Percentiles rank a stretch among this genome's conserved stretches.
phyloP scores from a whole-genome alignment of 1,139 yeast species.

The Pichia terricola region DNA sequence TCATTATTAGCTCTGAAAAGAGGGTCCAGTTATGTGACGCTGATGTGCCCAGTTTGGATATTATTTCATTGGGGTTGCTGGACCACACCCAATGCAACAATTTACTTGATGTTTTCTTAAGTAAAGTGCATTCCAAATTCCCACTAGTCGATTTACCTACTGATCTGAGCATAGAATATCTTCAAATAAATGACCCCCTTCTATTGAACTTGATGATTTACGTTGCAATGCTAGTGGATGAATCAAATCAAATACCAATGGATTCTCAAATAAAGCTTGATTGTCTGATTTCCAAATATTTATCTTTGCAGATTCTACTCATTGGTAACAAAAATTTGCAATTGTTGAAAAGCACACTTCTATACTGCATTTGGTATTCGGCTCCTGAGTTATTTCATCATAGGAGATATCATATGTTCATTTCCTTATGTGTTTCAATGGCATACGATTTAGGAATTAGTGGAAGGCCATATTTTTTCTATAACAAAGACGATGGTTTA shows the following conservation, averaged over 20 bases:
- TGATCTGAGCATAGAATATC: conserved; percentile 33
- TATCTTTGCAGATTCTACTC: conserved; percentile 56
- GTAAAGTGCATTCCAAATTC: conserved; percentile 31
- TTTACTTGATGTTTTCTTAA: conserved; percentile 36
- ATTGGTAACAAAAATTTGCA: conserved; percentile 68
- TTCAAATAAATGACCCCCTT: conserved; percentile 47
- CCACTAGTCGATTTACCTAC: conserved; percentile 49
- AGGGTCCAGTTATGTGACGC: conserved; percentile 29
- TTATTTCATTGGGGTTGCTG: conserved; percentile 39
- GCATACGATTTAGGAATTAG: conserved; percentile 70
- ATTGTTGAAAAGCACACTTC: conserved; percentile 49
- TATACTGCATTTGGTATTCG: conserved; percentile 71
- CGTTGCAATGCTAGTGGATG: conserved; percentile 34
- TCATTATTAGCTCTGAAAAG: conserved; percentile 27
- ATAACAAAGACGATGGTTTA: conserved; percentile 30
- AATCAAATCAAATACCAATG: conserved; percentile 25
- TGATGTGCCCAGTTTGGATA: conserved; percentile 29
- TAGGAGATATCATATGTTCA: conserved; percentile 64
- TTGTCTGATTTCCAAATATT: conserved; percentile 45
- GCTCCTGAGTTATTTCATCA: conserved; percentile 75
- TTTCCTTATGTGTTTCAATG: conserved; percentile 57
- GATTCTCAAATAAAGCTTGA: conserved; percentile 41
- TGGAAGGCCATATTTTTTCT: conserved; percentile 36
- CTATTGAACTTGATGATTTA: conserved; percentile 60
- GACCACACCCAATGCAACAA: conserved; percentile 40